Conservation (phyloP, 2,329 filamentous ascomycete species). For the Fusarium chlamydosporum region DNA sequence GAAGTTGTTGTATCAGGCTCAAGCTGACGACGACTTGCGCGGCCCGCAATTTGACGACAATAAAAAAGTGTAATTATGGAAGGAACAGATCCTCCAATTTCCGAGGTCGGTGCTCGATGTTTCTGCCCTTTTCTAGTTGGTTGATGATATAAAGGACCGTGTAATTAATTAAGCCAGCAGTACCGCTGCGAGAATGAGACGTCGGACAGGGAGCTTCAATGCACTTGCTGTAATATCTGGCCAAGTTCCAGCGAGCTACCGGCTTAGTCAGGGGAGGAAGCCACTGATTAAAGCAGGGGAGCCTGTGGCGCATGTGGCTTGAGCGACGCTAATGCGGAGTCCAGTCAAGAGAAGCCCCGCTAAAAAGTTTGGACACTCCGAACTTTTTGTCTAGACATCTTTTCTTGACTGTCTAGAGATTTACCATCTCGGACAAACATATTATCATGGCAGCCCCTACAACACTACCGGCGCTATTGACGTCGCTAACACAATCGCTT, state of each 20-base stretch:
- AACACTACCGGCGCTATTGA: slow-evolving; percentile 65
- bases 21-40: slow-evolving; percentile 48
- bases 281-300: slow-evolving; percentile 31
- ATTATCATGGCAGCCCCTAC: slow-evolving; percentile 63
- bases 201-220: slow-evolving; percentile 46
- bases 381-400: slow-evolving; percentile 48
- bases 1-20: slow-evolving; percentile 31
- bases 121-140: neutral
- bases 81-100: neutral
- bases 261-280: slow-evolving; percentile 48
- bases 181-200: slow-evolving; percentile 40
- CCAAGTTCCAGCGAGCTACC: slow-evolving; percentile 40
- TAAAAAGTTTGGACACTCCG: slow-evolving; percentile 53
- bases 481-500: slow-evolving; percentile 70
- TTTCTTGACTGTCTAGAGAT: slow-evolving; percentile 31
- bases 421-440: slow-evolving; percentile 43
- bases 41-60: slow-evolving; percentile 22
- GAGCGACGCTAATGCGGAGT: slow-evolving; percentile 15
- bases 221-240: slow-evolving; percentile 48
- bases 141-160: slow-evolving; percentile 19
- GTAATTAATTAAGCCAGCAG: slow-evolving; percentile 40
- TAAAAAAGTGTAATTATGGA: slow-evolving; percentile 1
- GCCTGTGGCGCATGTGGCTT: slow-evolving; percentile 36
- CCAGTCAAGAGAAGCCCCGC: slow-evolving; percentile 42
- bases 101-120: neutral